Conservation (phyloP, 2,329 filamentous ascomycete genomes). For the Penicillium sp. region DNA sequence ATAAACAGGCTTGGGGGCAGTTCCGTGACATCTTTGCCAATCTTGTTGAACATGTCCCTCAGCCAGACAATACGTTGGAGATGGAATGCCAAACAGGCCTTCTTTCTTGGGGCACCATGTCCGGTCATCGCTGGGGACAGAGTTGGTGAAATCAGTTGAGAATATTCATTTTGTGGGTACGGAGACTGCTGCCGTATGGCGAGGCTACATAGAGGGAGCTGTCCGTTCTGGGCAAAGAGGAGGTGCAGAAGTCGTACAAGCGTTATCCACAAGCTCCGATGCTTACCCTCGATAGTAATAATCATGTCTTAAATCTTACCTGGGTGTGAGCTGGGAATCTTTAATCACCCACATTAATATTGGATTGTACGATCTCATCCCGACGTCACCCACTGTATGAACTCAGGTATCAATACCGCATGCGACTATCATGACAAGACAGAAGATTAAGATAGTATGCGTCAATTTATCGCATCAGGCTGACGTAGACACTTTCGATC, state of each 20-base stretch:
- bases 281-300: neutral
- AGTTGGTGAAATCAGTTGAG: slow-evolving; percentile 32
- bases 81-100: slow-evolving; percentile 36
- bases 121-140: slow-evolving; percentile 19
- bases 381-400: slow-evolving; percentile 8
- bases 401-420: neutral
- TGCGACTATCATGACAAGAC: neutral
- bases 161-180: slow-evolving; percentile 52
- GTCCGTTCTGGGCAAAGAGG: slow-evolving; percentile 49
- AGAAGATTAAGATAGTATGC: too few relatives aligned
- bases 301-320: neutral
- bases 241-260: slow-evolving; percentile 32
- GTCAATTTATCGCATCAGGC: neutral
- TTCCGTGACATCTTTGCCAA: slow-evolving; percentile 27
- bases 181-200: too few relatives aligned
- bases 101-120: slow-evolving; percentile 36
- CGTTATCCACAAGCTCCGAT: neutral
- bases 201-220: slow-evolving; percentile 57
- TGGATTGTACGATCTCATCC: neutral
- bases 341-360: too few relatives aligned
- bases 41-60: slow-evolving; percentile 11
- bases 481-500: neutral
- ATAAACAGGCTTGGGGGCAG: slow-evolving; percentile 27
- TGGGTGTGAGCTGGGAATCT: too few relatives aligned
- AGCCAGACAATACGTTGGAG: slow-evolving; percentile 16